A percentile compares a stretch with the other conserved stretches of the same genome.
Evolutionary conservation across 306 rosid species (phyloP).

Genomic region (Quercus robur): DNA sequence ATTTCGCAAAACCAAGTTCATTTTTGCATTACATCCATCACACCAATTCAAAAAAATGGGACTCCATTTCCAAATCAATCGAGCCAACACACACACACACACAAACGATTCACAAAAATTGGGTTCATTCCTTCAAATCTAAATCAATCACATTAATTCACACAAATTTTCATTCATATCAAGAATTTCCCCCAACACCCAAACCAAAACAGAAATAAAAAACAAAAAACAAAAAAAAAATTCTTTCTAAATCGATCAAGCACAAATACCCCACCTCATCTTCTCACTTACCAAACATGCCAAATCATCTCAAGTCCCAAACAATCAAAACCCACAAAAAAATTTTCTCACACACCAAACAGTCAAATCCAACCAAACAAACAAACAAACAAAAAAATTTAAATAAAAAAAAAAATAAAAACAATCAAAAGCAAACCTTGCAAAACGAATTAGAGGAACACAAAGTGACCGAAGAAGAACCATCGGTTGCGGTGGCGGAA

Average conservation of each 20-base stretch:
- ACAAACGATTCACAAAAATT: neutral
- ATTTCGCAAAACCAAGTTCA: neutral
- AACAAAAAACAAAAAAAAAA: neutral
- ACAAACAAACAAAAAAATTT: neutral
- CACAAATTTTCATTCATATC: neutral
- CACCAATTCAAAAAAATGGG: neutral
- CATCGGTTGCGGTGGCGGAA: slow-evolving; percentile 36
- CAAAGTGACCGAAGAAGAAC: neutral
- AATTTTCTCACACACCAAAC: neutral
- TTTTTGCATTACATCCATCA: neutral
- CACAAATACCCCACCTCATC: neutral
- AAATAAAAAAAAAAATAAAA: neutral
- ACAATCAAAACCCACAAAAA: neutral
- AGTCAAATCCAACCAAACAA: neutral
- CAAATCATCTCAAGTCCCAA: neutral
- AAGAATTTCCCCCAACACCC: neutral
- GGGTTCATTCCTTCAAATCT: neutral
- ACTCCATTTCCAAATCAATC: neutral
- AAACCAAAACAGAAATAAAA: neutral
- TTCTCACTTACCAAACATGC: neutral
- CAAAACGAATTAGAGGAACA: slow-evolving; percentile 8
- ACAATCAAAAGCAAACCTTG: neutral
- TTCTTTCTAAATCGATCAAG: neutral
- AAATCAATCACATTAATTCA: neutral
- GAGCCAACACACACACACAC: neutral